A percentile compares a stretch with the other conserved stretches of the same genome.
These are phyloP conservation scores for Biscutella laevigata DNA, from an alignment of 441 rosid species.

Conservation along the genomic window DNA sequence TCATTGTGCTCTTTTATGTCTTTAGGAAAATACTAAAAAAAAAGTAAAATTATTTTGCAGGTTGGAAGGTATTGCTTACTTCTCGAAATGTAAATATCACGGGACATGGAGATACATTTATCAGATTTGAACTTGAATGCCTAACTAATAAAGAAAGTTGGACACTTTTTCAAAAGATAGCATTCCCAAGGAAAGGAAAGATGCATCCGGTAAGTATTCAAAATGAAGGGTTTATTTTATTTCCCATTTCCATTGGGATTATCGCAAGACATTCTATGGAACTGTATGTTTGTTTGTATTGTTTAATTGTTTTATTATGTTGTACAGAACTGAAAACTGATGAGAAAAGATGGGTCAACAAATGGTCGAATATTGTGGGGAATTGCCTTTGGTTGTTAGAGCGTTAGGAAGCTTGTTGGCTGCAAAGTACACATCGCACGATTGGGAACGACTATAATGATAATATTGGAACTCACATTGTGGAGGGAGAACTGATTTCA, in stretches of 20 bases:
- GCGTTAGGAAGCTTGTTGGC: conserved; percentile 13
- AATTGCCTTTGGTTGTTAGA: not conserved
- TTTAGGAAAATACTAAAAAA: no score
- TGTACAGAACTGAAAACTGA: no score
- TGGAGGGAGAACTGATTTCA: not conserved
- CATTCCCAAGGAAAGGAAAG: not conserved
- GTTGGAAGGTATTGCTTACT: conserved; percentile 25
- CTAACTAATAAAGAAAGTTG: conserved; percentile 17
- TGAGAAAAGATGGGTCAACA: not conserved
- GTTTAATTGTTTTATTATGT: no score
- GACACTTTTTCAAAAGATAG: conserved; percentile 10
- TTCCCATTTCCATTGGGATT: no score
- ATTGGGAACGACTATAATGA: conserved; percentile 8
- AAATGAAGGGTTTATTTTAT: no score
- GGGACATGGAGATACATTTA: not conserved
- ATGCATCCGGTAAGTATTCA: not conserved
- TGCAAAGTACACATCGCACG: not conserved
- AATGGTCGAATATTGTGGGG: conserved; percentile 21
- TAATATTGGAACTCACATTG: not conserved
- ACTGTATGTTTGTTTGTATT: no score
- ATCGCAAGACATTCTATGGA: no score
- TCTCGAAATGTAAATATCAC: conserved; percentile 18
- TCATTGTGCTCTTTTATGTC: no score
- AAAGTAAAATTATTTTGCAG: not conserved
- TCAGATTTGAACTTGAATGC: not conserved